Evolutionary conservation across 495 filamentous ascomycete species (phyloP).

Genomic region (Aspergillus nidulans): DNA sequence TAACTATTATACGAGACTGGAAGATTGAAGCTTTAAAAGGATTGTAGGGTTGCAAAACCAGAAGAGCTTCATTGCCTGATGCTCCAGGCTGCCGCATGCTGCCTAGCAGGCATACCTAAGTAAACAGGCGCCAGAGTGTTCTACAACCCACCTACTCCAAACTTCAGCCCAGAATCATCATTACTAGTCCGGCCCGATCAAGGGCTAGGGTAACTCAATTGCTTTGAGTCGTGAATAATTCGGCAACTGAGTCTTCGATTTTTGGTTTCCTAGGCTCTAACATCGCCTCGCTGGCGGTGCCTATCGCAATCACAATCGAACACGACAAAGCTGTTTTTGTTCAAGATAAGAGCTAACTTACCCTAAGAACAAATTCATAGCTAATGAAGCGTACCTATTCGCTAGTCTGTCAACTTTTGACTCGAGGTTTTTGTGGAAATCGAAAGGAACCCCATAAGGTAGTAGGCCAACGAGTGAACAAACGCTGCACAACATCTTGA

Average conservation of each 20-base stretch:
- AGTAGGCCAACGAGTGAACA: not conserved
- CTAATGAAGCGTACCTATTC: too few species aligned
- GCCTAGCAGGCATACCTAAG: conserved; percentile 2
- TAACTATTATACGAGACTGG: not conserved
- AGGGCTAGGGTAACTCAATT: not conserved
- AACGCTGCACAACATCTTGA: not conserved
- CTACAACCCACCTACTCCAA: not conserved
- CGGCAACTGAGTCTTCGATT: not conserved
- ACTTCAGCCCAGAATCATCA: not conserved
- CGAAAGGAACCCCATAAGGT: not conserved
- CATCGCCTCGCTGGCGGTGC: not conserved
- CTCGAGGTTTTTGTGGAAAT: not conserved
- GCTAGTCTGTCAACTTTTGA: not conserved
- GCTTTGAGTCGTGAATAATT: not conserved
- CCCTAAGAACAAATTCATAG: too few species aligned
- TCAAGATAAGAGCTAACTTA: too few species aligned
- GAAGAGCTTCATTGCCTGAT: conserved; percentile 6
- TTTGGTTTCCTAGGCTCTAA: not conserved
- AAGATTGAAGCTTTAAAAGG: too few species aligned
- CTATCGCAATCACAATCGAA: too few species aligned
- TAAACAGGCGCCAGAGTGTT: not conserved
- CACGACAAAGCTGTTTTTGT: too few species aligned
- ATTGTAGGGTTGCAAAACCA: not conserved
- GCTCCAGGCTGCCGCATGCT: conserved; percentile 10
- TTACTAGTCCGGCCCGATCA: not conserved